These are phyloP conservation scores for Podila clonocystis DNA, from an alignment of 192 early-diverging fungal species.

Conservation along the genomic window DNA sequence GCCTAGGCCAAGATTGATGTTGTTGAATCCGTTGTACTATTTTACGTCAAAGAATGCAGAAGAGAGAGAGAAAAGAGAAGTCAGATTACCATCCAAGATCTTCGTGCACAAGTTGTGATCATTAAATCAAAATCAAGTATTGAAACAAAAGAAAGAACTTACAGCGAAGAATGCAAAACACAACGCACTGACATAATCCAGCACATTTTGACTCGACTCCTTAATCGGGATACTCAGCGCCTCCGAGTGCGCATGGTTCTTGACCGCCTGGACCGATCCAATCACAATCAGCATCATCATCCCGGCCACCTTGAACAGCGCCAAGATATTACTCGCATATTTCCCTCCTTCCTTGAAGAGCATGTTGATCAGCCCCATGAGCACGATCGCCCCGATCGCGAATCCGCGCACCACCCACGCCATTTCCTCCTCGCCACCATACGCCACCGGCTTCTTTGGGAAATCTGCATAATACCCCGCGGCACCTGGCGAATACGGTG, in stretches of 20 bases:
- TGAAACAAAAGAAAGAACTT: too few relatives aligned
- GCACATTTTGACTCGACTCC: constrained; percentile 35
- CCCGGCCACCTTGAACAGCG: constrained; percentile 44
- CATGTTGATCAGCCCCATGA: constrained; percentile 53
- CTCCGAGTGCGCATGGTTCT: constrained; percentile 38
- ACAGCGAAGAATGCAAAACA: constrained; percentile 53
- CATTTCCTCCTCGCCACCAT: constrained; percentile 8
- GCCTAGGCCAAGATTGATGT: constrained; percentile 50
- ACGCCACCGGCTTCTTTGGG: not conserved
- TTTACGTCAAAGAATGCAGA: not conserved
- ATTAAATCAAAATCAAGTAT: too few relatives aligned
- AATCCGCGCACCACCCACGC: constrained; percentile 25
- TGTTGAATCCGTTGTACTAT: constrained; percentile 59
- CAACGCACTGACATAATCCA: constrained; percentile 48
- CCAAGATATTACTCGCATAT: constrained; percentile 42
- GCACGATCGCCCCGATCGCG: constrained; percentile 27
- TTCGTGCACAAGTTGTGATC: too few relatives aligned
- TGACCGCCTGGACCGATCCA: constrained; percentile 39
- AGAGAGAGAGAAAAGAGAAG: not conserved
- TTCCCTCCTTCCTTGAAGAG: constrained; percentile 54
- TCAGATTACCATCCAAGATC: too few relatives aligned
- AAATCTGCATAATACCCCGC: constrained; percentile 4
- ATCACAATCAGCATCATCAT: constrained; percentile 47
- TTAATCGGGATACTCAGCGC: constrained; percentile 34
- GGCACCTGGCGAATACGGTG: constrained; percentile 23